phyloP scores from a whole-genome alignment of 148 eudicot genomes.

The Spergularia marina region DNA sequence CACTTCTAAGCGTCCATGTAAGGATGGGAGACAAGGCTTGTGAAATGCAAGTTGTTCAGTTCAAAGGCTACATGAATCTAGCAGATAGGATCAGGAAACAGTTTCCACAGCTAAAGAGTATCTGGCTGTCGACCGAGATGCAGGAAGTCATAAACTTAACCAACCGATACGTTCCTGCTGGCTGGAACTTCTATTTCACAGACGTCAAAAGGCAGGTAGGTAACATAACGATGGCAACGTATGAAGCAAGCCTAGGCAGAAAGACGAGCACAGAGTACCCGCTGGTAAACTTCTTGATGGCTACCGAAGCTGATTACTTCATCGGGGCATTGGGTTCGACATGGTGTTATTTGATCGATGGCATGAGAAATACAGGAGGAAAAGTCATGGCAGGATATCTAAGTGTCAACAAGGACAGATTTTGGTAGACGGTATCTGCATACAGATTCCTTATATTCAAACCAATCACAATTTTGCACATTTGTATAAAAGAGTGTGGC shows the following conservation, averaged over 20 bases:
- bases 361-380: conserved; percentile 95
- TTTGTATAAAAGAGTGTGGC: conserved; percentile 5
- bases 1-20: conserved; percentile 86
- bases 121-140: conserved; percentile 98
- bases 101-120: conserved; percentile 65
- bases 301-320: conserved; percentile 79
- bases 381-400: conserved; percentile 95
- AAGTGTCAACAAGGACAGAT: conserved; percentile 90
- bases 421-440: conserved; percentile 48
- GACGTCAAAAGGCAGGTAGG: conserved; percentile 70
- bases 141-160: conserved; percentile 75
- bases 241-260: conserved; percentile 87
- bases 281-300: conserved; percentile 93
- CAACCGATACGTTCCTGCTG: conserved; percentile 35
- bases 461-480: conserved; percentile 14
- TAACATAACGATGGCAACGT: conserved; percentile 78
- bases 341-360: conserved; percentile 89
- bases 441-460: neutral
- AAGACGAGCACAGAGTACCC: conserved; percentile 90
- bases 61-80: conserved; percentile 71
- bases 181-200: conserved; percentile 78
- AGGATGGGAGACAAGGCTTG: conserved; percentile 97
- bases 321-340: conserved; percentile 93
- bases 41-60: conserved; percentile 85
- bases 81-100: conserved; percentile 54